Conservation (phyloP, 352 stramenopile species). For the Phytophthora brassicae region DNA sequence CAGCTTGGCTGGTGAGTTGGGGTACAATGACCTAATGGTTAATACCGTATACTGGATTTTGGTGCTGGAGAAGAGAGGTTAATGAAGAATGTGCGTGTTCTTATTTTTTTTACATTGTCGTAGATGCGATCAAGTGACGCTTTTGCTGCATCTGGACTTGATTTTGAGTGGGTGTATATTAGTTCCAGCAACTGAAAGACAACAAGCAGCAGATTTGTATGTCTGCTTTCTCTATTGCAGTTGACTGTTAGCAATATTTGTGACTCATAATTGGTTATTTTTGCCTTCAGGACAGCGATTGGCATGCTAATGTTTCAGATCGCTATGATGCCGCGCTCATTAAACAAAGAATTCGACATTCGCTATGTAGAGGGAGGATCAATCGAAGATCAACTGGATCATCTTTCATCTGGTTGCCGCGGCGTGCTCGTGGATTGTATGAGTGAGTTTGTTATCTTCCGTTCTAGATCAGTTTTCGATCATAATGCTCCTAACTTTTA, state of each 20-base stretch:
- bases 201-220: conserved; percentile 49
- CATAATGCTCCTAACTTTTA: neutral
- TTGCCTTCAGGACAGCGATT: conserved; percentile 38
- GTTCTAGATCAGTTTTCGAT: neutral
- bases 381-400: conserved; percentile 52
- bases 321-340: conserved; percentile 43
- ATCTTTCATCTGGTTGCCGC: conserved; percentile 45
- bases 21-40: conserved; percentile 53
- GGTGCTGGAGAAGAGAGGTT: neutral
- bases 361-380: conserved; percentile 36
- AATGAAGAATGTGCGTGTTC: conserved; percentile 15
- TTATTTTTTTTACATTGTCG: neutral
- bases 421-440: conserved; percentile 53
- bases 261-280: neutral
- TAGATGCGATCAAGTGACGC: conserved; percentile 44
- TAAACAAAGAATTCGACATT: conserved; percentile 28
- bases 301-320: conserved; percentile 68
- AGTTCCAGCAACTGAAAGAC: conserved; percentile 41
- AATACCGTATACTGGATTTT: neutral
- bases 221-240: neutral
- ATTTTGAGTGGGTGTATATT: conserved; percentile 55
- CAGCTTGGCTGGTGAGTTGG: conserved; percentile 54
- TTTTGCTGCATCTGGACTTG: conserved; percentile 45
- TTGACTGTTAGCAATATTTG: neutral
- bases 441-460: conserved; percentile 30